These are phyloP conservation scores for Articulospora tetracladia DNA, from an alignment of 495 filamentous ascomycete genomes.

Conservation along the genomic window DNA sequence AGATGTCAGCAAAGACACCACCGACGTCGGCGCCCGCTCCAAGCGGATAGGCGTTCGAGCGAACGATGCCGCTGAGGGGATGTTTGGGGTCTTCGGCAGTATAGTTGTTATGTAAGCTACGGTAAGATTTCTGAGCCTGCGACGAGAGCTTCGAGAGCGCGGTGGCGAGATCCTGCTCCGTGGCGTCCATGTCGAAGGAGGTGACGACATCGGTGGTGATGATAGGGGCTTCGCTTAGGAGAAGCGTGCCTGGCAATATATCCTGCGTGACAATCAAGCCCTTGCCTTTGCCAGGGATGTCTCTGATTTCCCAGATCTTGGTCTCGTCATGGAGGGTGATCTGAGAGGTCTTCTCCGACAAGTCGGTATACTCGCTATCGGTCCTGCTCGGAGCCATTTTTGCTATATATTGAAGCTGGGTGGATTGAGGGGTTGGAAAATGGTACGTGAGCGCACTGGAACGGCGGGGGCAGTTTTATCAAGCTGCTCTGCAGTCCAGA, in stretches of 20 bases:
- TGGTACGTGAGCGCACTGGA: not conserved
- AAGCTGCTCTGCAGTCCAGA: not conserved
- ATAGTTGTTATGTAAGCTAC: constrained; percentile 39
- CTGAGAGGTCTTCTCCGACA: not conserved
- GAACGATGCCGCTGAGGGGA: constrained; percentile 32
- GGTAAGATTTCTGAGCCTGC: constrained; percentile 35
- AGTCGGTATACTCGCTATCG: not conserved
- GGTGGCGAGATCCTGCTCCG: constrained; percentile 28
- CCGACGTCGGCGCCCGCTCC: constrained; percentile 28
- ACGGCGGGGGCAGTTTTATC: not conserved
- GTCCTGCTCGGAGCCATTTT: constrained; percentile 12
- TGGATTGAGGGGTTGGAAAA: not conserved
- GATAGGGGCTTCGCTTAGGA: constrained; percentile 37
- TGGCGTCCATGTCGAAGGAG: constrained; percentile 18
- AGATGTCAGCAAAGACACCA: constrained; percentile 34
- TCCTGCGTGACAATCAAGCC: constrained; percentile 33
- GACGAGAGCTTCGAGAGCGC: constrained; percentile 32
- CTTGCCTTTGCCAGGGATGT: constrained; percentile 35
- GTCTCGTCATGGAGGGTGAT: not conserved
- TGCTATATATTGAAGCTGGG: not conserved
- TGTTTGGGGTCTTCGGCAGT: constrained; percentile 24
- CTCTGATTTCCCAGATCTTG: constrained; percentile 30
- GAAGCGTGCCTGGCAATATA: constrained; percentile 36
- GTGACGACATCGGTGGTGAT: constrained; percentile 29
- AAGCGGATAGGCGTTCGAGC: constrained; percentile 36